Evolutionary conservation across 2,329 filamentous ascomycete species (phyloP).

Genomic region (Fusarium sulawesiense): DNA sequence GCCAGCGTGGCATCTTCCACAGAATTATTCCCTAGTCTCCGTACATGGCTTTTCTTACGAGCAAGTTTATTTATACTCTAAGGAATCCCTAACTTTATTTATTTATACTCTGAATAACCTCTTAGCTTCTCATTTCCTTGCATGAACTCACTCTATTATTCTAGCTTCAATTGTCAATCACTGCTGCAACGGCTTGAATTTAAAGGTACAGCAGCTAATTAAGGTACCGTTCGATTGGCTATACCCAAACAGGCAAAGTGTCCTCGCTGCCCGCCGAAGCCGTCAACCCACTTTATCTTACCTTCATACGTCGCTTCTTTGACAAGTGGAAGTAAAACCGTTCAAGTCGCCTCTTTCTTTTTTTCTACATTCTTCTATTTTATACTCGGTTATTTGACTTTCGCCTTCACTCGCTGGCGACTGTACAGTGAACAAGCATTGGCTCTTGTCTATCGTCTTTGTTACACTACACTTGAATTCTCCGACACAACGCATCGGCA

Average conservation of each 20-base stretch:
- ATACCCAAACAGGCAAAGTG: conserved; percentile 22
- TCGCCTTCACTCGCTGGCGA: conserved; percentile 35
- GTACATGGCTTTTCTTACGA: conserved; percentile 14
- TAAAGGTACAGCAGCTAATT: background rate
- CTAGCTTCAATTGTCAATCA: background rate
- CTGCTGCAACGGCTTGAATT: background rate
- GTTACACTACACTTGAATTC: background rate
- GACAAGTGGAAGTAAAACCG: background rate
- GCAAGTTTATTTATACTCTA: background rate
- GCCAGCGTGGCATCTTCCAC: conserved; percentile 46
- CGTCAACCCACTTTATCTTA: conserved; percentile 39
- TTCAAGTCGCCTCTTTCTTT: conserved; percentile 3
- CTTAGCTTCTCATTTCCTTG: background rate
- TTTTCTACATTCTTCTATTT: background rate
- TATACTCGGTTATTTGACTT: background rate
- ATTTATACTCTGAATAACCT: background rate
- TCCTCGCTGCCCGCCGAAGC: conserved; percentile 37
- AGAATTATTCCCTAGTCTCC: background rate
- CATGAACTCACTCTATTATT: background rate
- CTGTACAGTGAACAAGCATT: background rate
- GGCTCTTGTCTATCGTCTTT: background rate
- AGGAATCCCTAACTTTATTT: background rate
- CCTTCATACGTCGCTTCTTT: conserved; percentile 42
- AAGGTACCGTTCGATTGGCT: conserved; percentile 31
- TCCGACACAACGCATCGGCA: background rate